phyloP scores from a whole-genome alignment of 2,329 filamentous ascomycete species.

The Chaetothyriales sp. region DNA sequence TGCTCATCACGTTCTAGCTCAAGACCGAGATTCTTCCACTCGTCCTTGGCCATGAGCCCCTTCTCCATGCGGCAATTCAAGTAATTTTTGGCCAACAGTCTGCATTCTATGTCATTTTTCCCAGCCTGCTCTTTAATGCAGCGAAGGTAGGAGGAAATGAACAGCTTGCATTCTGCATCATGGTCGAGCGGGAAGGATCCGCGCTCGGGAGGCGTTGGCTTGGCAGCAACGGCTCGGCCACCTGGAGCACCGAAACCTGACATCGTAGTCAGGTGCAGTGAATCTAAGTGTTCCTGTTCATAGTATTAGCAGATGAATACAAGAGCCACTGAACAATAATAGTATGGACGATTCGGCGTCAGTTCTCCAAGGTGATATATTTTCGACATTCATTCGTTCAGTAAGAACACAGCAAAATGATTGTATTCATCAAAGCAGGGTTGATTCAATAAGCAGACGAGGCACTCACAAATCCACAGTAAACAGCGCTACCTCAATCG shows the following conservation, averaged over 20 bases:
- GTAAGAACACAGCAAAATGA: slow-evolving; percentile 54
- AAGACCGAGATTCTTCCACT: slow-evolving; percentile 88
- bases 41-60: slow-evolving; percentile 91
- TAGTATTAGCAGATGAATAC: neutral
- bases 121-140: slow-evolving; percentile 61
- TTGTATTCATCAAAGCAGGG: slow-evolving; percentile 42
- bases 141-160: slow-evolving; percentile 72
- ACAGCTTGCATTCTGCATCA: slow-evolving; percentile 84
- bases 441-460: slow-evolving; percentile 6
- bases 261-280: slow-evolving; percentile 5
- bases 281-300: neutral
- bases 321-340: neutral
- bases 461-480: neutral
- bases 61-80: slow-evolving; percentile 86
- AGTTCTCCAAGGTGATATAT: slow-evolving; percentile 55
- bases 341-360: slow-evolving; percentile 22
- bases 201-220: slow-evolving; percentile 68
- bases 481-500: slow-evolving; percentile 1
- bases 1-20: slow-evolving; percentile 17
- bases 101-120: slow-evolving; percentile 74
- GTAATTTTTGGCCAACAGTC: slow-evolving; percentile 75
- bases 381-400: slow-evolving; percentile 46
- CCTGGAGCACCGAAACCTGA: slow-evolving; percentile 57
- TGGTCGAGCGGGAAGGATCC: slow-evolving; percentile 96
- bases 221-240: slow-evolving; percentile 47